A percentile compares a stretch with the other conserved stretches of the same genome.
Evolutionary conservation across 495 filamentous ascomycete species (phyloP).

Genomic region (Xylaria palmicola): DNA sequence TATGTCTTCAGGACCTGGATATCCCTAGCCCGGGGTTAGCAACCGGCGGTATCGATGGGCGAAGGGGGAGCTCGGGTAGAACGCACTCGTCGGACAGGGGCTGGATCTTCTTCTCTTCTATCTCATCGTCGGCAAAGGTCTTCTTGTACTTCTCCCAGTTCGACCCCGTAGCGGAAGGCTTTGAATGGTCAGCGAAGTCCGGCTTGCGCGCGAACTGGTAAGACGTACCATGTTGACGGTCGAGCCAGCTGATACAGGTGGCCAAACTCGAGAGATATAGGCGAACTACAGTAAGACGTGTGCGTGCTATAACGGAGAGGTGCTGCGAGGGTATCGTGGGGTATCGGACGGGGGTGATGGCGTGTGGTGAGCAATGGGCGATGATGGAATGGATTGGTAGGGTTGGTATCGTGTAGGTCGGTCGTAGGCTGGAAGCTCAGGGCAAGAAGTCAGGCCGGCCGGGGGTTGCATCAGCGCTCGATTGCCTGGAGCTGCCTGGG

Average conservation of each 20-base stretch:
- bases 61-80: slow-evolving; percentile 16
- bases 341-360: neutral
- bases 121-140: slow-evolving; percentile 92
- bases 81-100: slow-evolving; percentile 91
- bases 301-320: neutral
- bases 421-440: neutral
- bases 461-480: slow-evolving; percentile 28
- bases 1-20: slow-evolving; percentile 99
- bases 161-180: slow-evolving; percentile 87
- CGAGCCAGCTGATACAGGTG: neutral
- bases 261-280: neutral
- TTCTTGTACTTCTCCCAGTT: slow-evolving; percentile 99
- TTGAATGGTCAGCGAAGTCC: slow-evolving; percentile 10
- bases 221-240: slow-evolving; percentile 27
- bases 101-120: slow-evolving; percentile 98
- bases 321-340: neutral
- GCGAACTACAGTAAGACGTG: neutral
- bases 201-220: neutral
- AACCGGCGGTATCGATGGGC: slow-evolving; percentile 6
- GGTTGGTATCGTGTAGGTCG: neutral
- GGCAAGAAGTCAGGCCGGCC: neutral
- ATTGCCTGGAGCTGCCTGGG: slow-evolving; percentile 28
- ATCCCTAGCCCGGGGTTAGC: slow-evolving; percentile 63
- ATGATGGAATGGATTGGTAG: slow-evolving; percentile 5
- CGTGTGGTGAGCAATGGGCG: neutral